Conservation (phyloP, 2,329 filamentous ascomycete genomes). For the Talaromyces verruculosus region DNA sequence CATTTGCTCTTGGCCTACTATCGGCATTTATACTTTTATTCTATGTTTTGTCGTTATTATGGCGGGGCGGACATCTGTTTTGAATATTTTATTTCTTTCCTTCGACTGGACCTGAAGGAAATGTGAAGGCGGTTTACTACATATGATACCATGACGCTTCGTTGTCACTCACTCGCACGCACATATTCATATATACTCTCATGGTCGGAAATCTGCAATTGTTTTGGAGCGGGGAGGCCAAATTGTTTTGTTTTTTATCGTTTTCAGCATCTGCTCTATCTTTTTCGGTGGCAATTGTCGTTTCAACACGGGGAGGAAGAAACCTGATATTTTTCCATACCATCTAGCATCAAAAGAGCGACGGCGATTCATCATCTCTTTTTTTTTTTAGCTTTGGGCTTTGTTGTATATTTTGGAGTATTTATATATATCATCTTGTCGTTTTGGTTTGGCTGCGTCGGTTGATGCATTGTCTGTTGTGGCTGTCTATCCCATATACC, state of each 20-base stretch:
- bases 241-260: neutral
- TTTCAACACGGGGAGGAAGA: neutral
- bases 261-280: neutral
- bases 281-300: neutral
- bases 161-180: neutral
- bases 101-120: neutral
- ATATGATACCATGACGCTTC: conserved; percentile 14
- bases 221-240: neutral
- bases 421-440: conserved; percentile 8
- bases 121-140: neutral
- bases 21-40: neutral
- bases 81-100: neutral
- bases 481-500: neutral
- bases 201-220: conserved; percentile 1
- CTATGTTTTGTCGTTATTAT: neutral
- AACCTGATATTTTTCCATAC: neutral
- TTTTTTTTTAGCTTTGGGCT: neutral
- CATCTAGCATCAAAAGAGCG: conserved; percentile 11
- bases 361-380: conserved; percentile 12
- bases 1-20: neutral
- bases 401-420: neutral
- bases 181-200: neutral
- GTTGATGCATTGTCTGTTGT: neutral
- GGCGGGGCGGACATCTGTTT: neutral
- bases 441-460: neutral